Conservation (phyloP, 495 filamentous ascomycete species). For the Niebla homalea region DNA sequence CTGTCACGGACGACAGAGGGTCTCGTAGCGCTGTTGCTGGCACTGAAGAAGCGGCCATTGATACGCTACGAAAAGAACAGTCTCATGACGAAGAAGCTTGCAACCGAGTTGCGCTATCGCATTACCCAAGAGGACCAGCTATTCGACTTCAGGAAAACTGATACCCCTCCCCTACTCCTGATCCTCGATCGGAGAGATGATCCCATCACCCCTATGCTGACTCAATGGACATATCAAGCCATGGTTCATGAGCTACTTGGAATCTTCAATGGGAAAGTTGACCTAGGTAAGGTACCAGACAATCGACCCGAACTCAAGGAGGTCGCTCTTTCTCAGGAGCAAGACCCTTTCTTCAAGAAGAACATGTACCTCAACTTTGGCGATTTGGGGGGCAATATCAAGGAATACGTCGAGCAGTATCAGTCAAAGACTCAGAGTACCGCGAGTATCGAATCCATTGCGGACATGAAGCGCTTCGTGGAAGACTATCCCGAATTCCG, state of each 20-base stretch:
- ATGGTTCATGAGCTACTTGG: conserved; percentile 97
- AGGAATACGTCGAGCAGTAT: conserved; percentile 96
- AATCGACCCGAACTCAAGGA: conserved; percentile 84
- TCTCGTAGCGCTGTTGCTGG: conserved; percentile 63
- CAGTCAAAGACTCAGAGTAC: conserved; percentile 87
- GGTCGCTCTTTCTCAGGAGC: conserved; percentile 91
- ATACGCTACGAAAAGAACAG: conserved; percentile 93
- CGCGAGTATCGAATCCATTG: conserved; percentile 88
- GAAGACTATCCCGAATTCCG: conserved; percentile 98
- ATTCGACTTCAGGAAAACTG: conserved; percentile 90
- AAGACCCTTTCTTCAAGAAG: conserved; percentile 98
- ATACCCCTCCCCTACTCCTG: conserved; percentile 86
- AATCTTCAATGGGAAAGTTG: conserved; percentile 83
- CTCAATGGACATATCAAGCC: conserved; percentile 98
- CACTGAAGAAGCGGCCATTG: conserved; percentile 89
- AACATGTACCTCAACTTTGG: conserved; percentile 99
- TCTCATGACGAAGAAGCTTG: conserved; percentile 77
- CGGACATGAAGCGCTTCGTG: conserved; percentile 98
- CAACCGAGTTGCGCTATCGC: conserved; percentile 79
- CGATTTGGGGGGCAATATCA: conserved; percentile 92
- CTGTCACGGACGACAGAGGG: conserved; percentile 77
- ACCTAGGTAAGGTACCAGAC: conserved; percentile 76
- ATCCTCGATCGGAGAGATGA: conserved; percentile 89
- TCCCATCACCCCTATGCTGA: conserved; percentile 87
- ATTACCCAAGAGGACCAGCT: conserved; percentile 93